Evolutionary conservation across 2,329 filamentous ascomycete species (phyloP), one percentile per base, ranked within the genome.

Genomic region (Colletotrichum endophyticum): DNA sequence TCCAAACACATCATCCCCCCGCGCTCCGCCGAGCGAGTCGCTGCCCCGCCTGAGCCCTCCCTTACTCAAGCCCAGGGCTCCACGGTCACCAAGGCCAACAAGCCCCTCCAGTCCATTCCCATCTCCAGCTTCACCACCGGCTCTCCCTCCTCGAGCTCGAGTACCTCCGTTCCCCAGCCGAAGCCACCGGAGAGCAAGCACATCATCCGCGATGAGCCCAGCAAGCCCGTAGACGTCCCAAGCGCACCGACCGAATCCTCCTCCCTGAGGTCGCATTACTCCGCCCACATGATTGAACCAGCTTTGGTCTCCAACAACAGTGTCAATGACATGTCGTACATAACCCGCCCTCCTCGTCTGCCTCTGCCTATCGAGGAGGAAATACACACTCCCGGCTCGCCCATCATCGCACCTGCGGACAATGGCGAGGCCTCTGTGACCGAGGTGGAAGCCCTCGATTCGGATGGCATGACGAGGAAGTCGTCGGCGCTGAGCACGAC

Each of bases 321-420:
- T 81, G 84, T 93, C 79, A 92, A 91, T 78, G 91, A 92, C 79
- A 90, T 93, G 87, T 89, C 89, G 59, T 93, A 93, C 81, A 86
- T 91, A 81, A 88, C 90, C 75, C 91, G 94, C n/a, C 96, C 96
- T 62, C 96, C 96, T 67, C 94, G 96, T 77, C 89, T 99, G 81
- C 96, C 96, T 75, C 91, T 99, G 75, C 96, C 96, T 71, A 98
- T 99, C 81, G 96, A 98, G 81, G 95, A 98, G 87, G 96, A 98
- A 83, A 91, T 95, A 16, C 94, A 97, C 80, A 95, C 94, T 1
- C 96, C 96, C 2, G 96, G 96, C 30, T 98, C 96, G 61, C 96
- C 96, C 70, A 96, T 98, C 78, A 91, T 96, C 78, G 92, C 94
- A 8, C 91, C 95, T 2, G 89, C 93, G 32, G 94, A 95, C 83